phyloP scores from a whole-genome alignment of 805 yeast genomes.

The Vanderwaltozyma tropicalis region DNA sequence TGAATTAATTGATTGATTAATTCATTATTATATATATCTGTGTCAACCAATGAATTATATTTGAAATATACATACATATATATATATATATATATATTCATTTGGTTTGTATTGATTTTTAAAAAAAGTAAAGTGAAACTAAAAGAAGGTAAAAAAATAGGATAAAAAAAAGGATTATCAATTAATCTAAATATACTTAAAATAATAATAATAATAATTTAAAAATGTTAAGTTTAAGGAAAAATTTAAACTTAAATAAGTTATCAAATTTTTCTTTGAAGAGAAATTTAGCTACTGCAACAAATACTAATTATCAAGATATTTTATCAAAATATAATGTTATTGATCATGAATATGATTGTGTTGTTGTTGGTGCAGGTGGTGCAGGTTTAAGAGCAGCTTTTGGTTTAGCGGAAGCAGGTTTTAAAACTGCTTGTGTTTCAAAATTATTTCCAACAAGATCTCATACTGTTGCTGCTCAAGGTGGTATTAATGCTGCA shows the following conservation, averaged over 20 bases:
- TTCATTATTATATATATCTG: too few species aligned
- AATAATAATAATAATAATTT: too few species aligned
- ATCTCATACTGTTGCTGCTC: conserved; percentile 98
- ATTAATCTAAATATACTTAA: too few species aligned
- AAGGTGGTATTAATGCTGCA: conserved; percentile 99
- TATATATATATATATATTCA: too few species aligned
- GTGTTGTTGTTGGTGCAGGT: conserved; percentile 97
- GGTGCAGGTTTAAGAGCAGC: conserved; percentile 99
- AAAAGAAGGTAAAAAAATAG: too few species aligned
- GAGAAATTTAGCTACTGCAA: conserved; percentile 1
- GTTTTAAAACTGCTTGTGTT: conserved; percentile 94
- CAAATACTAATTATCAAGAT: conserved; percentile 15
- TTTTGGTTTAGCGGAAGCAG: conserved; percentile 93
- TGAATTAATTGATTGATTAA: too few species aligned
- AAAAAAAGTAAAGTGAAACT: too few species aligned
- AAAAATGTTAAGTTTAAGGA: conserved; percentile 1
- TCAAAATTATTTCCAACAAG: conserved; percentile 96
- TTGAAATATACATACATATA: too few species aligned
- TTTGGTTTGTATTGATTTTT: too few species aligned
- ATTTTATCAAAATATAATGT: conserved; percentile 72
- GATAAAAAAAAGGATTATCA: too few species aligned
- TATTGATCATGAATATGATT: conserved; percentile 95
- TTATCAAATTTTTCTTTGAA: background rate
- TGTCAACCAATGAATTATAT: too few species aligned
- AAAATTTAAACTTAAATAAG: background rate